Evolutionary conservation across 192 early-diverging fungal species (phyloP), one percentile per base, ranked within the genome.

Genomic region (Backusella westeae): DNA sequence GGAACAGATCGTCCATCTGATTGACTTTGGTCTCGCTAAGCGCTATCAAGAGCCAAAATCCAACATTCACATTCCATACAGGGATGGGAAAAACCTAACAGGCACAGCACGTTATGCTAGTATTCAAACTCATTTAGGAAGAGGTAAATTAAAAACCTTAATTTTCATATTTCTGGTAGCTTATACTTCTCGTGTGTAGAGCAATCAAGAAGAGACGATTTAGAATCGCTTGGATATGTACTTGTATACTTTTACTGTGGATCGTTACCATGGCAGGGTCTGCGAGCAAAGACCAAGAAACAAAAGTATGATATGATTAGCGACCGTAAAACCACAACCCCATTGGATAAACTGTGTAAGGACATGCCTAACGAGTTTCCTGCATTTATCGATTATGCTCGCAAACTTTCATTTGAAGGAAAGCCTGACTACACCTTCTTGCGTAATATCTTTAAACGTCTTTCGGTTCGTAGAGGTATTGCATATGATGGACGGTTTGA

Each of bases 261-360:
- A 7, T 91, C 90, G 72, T 87, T 97, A 49, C 95, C 96, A 81
- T 97, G 96, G 96, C 96, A 97, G 81, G 96, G 96, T 14, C 84
- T 95, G 66, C 96, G 95, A 81, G 95, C 95, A 6, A 92, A 90
- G 6, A 97, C 93, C 67, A 96, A 96, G 85, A 94, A 94, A 82
- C 94, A 95, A 90, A 96, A 96, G 84, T 96, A 97, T 82, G 96
- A 97, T 83, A 92, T 94, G 75, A 97, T 97, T 75, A 94, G 94
- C 93, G 94, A 95, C 73, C 93, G 93, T 85, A 97, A 97, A 86
- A 94, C 95, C 90, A 91, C 89, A 29, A 95, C 94, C 19, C 88
- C 90, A 21, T 92, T 93, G 12, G 96, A 94, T 75, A 84, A 90
- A 73, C 86, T 97, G 10, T 96, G 95, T 84, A 90, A 91, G 39